Evolutionary conservation across 768 basidiomycete genomes (phyloP), one percentile per base, ranked within the genome.

Genomic region (Suillus alpinus): DNA sequence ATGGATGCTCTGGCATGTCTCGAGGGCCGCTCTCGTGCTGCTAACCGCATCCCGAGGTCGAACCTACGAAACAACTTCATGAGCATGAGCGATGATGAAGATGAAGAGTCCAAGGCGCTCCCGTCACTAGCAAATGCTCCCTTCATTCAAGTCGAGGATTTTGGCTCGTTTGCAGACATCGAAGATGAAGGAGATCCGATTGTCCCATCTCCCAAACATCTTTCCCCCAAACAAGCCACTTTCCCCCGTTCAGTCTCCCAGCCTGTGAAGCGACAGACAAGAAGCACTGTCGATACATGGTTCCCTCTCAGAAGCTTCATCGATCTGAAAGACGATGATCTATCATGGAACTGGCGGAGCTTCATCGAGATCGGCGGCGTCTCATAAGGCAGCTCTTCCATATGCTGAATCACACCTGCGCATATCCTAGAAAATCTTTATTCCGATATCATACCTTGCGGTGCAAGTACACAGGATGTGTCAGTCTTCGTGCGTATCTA

Each of bases 51-150:
- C 6, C 52, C 67, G 1, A 55, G 66, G 32, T n/a, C 63, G 60
- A 47, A 41, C 57, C 58, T 61, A 14, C 70, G 74, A 53, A 67
- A 70, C 32, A 87, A 87, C 69, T 88, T 88, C 65, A 88, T 88
- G 83, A 84, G 77, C 74, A 82, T 87, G 80, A 81, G 77, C 56
- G 87, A 89, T 64, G 86, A 88, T 62, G 86, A 86, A 26, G 82
- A 82, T 53, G 81, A 81, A 5, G 78, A 73, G 9, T 56, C 65
- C 32, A 59, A 46, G 14, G 59, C 60, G 3, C 41, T 32, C 60
- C 31, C 18, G 50, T 66, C 36, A 56, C 31, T 26, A 59, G 43
- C 16, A 60, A 57, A 44, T 62, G 65, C 32, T 57, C 60, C 47
- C 60, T 65, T 8, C 37, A 10, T 59, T 64, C 67, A 55, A 52